Evolutionary conservation across 164 flowering plant genomes (phyloP), one percentile per base, ranked within the genome.

Genomic region (Stephania yunnanensis): DNA sequence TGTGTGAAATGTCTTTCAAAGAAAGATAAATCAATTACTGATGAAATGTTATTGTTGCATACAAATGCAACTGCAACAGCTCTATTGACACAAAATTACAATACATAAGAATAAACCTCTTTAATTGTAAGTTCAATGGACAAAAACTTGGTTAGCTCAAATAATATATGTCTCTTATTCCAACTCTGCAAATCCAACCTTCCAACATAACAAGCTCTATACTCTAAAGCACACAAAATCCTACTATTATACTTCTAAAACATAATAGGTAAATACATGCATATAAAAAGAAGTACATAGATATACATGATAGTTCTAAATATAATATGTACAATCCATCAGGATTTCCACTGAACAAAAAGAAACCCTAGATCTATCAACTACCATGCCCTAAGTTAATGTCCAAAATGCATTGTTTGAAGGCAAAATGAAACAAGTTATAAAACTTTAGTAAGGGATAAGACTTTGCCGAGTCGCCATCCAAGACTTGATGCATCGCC

Each of bases 401-500:
- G 68, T 65, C 7, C 64, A 58, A 58, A 17, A 58, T 25, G 42
- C 64, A 29, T 25, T 30, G 68, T 65, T 65, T 0, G 29, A 65
- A 22, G 68, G 36, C 36, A 12, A 65, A 65, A 65, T 65, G 3
- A n/a, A 29, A 65, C 68, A 29, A 10, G 68, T 65, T 65, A 15
- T 15, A 58, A 5, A 58, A 15, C 64, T n/a, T 36, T n/a, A 58
- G 5, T 58, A 58, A 58, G 64, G 20, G 64, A 58, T 58, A 19
- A 58, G n/a, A n/a, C 64, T 58, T 58, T 58, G 64, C 5, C 20
- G 64, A 58, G 22, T 5, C 53, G 15, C 72, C 76, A 68, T 69
- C 36, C 67, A 69, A 36, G 30, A 69, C 29, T 15, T 72, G 31
- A 79, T 52, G 58, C 66, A 72, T 48, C 78, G 80, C 84, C 78